Evolutionary conservation across 768 basidiomycete species (phyloP), one percentile per base, ranked within the genome.

Genomic region (Amanita rubescens): DNA sequence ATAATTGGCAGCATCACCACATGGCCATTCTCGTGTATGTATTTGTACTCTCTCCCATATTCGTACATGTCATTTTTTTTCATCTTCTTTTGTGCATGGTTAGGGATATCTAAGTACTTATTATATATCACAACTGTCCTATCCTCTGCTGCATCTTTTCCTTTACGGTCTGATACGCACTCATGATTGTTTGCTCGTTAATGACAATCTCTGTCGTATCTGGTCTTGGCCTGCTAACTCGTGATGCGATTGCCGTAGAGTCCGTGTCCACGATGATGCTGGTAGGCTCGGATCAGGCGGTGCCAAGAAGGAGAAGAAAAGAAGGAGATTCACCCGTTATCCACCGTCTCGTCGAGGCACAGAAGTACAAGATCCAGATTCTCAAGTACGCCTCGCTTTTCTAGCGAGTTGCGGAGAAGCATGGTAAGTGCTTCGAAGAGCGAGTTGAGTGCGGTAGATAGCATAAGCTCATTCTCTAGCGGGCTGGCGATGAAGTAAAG

Each of bases 251-350:
- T n/a, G 94, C 88, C 0, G 91, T 81, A 2, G 94, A 77, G 66
- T 99, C 96, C 0, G 95, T 98, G 70, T 98, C 95, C 17, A 98
- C 85, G 59, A 98, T 94, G 65, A 98, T 90, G 15, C 95, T 97
- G 44, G 17, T 12, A 46, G 44, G 20, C 25, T 25, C 25, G 20
- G 27, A 25, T 47, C 51, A 43, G 53, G 34, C 4, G 30, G 30
- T 17, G 34, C 33, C 30, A 38, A 22, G 34, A 2, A 33, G 43
- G 49, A 10, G 14, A 17, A n/a, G 24, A 30, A 43, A 46, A 25
- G 50, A 42, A 41, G 35, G 38, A 27, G 1, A 76, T 84, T 61
- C 67, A 97, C 95, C 96, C 96, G 65, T 99, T 94, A 68, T 99
- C 96, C 55, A 98, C 84, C 2, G 93, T 95, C 74, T 99, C 96